phyloP scores from a whole-genome alignment of 306 rosid species.

The Cucurbita argyrosperma region DNA sequence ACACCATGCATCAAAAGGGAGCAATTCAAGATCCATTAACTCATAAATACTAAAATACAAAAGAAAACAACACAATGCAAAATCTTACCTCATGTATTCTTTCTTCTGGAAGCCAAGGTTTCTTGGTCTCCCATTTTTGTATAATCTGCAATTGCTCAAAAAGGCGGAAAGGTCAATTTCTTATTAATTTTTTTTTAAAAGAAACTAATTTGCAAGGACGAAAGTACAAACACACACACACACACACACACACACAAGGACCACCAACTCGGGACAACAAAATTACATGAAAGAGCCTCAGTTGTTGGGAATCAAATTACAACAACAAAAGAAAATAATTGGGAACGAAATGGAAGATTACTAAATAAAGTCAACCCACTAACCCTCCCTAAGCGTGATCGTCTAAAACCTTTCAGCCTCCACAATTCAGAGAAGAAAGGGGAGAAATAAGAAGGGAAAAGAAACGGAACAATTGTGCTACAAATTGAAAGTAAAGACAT shows the following conservation, averaged over 20 bases:
- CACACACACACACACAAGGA: background rate
- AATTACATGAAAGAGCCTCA: background rate
- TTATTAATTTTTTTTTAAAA: background rate
- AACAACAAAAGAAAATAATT: background rate
- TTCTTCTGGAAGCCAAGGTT: constrained; percentile 74
- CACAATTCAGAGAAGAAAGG: background rate
- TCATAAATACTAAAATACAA: background rate
- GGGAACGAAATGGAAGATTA: background rate
- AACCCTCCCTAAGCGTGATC: background rate
- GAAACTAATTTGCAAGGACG: background rate
- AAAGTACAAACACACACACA: background rate
- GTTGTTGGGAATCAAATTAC: background rate
- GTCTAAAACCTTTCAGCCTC: background rate
- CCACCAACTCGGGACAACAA: background rate
- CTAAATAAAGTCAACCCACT: background rate
- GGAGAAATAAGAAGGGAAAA: background rate
- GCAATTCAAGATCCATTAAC: background rate
- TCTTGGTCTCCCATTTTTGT: constrained; percentile 54
- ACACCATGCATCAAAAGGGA: background rate
- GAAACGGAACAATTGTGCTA: background rate
- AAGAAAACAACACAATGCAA: background rate
- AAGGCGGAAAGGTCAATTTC: constrained; percentile 5
- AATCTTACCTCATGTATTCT: constrained; percentile 53
- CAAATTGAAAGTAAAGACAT: background rate
- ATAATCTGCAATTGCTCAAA: constrained; percentile 37